Evolutionary conservation across 78 protist species (phyloP), one percentile per base, ranked within the genome.

Genomic region (Monosiga brevicollis): DNA sequence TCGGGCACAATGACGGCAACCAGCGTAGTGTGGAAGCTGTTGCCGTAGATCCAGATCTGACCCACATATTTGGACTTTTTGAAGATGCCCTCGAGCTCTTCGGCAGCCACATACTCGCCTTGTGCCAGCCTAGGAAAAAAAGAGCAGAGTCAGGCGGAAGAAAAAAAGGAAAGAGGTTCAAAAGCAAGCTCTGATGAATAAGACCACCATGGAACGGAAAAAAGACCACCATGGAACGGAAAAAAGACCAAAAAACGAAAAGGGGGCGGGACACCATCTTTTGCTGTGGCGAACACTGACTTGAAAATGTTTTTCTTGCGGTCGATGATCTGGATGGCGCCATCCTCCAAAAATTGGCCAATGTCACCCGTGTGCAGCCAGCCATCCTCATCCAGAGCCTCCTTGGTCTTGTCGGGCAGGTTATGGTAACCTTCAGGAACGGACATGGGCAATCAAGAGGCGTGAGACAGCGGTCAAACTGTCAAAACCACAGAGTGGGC

Each of bases 361-460:
- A 98, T 62, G 90, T 98, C 99, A 73, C 99, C 99, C 23, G 99
- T 94, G 89, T 91, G 92, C 91, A 95, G 90, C 93, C 92, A 98
- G 40, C 98, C 97, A 70, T 93, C 95, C 39, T 39, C 87, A 43
- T 89, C 90, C 32, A 95, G 11, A 0, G 83, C 91, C 79, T 93
- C 95, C 36, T 1, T 62, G 1, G 96, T 94, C 79, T 71, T 73
- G 42, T 92, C 91, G 34, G 87, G 89, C 38, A 32, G n/a, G 74
- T 90, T 90, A 84, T 78, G 89, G 86, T 94, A 94, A 35, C 95
- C 94, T 34, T 32, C n/a, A n/a, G n/a, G n/a, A n/a, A n/a, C n/a
- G n/a, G n/a, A n/a, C n/a, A 35, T 55, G 87, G 73, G 90, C 84
- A 38, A 10, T 37, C 1, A 86, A 80, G 40, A 92, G 94, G 43